Conservation (phyloP, 2,329 filamentous ascomycete genomes). For the Botryotinia narcissicola region DNA sequence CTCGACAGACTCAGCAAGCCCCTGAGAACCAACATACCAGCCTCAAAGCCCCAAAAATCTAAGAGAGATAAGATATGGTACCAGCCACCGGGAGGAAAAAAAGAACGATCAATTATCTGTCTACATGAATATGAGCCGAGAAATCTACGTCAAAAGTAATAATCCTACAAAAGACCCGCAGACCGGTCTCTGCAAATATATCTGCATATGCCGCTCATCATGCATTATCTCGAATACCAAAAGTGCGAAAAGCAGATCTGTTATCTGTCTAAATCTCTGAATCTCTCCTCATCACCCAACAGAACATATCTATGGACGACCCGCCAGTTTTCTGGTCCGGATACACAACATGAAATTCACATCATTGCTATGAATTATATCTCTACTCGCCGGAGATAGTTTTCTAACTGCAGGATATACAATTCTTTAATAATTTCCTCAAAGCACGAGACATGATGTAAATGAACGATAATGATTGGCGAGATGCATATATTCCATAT, state of each 20-base stretch:
- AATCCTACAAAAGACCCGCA: neutral
- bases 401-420: neutral
- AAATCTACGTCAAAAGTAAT: neutral
- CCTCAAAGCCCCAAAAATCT: neutral
- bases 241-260: neutral
- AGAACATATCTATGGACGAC: neutral
- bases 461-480: neutral
- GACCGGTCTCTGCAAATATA: rapidly evolving
- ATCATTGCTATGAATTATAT: neutral
- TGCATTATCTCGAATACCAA: neutral
- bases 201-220: neutral
- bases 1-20: too few relatives aligned
- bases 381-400: neutral
- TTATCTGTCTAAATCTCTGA: neutral
- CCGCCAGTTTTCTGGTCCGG: rapidly evolving
- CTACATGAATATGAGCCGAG: neutral
- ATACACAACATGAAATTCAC: neutral
- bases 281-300: neutral
- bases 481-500: neutral
- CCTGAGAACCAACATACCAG: neutral
- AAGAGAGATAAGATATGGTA: rapidly evolving
- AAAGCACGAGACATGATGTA: neutral
- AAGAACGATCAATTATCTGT: rapidly evolving
- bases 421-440: rapidly evolving
- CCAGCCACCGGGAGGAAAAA: rapidly evolving